These are phyloP conservation scores for Mucor indicus DNA, from an alignment of 371 early-diverging fungal species.

Conservation along the genomic window DNA sequence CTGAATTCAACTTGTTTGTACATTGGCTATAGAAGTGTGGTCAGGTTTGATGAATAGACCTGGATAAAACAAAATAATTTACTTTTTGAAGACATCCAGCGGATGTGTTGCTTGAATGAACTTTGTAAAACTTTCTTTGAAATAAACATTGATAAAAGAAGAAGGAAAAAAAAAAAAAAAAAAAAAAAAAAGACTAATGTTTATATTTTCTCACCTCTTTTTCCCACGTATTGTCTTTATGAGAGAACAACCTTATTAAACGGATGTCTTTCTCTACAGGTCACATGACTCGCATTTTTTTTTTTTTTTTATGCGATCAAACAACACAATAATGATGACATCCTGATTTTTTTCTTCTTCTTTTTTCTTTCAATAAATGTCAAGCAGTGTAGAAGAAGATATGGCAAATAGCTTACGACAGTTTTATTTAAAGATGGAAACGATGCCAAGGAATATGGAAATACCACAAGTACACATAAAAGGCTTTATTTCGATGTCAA, in stretches of 20 bases:
- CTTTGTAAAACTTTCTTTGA: not conserved
- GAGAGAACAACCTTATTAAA: too few relatives aligned
- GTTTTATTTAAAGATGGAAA: not conserved
- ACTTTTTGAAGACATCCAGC: not conserved
- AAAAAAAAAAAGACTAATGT: not conserved
- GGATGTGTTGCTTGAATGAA: not conserved
- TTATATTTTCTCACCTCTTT: not conserved
- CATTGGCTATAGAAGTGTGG: not conserved
- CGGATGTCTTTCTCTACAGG: too few relatives aligned
- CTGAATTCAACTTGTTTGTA: slow-evolving; percentile 4
- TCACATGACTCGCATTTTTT: too few relatives aligned
- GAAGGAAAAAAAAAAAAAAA: not conserved
- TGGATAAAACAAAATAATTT: not conserved
- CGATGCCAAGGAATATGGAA: not conserved
- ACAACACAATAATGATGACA: not conserved
- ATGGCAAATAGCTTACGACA: too few relatives aligned
- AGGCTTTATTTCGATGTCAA: too few relatives aligned
- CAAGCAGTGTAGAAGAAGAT: too few relatives aligned
- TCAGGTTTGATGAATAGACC: not conserved
- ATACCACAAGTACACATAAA: not conserved
- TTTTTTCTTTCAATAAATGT: not conserved
- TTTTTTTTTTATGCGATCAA: not conserved
- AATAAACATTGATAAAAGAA: not conserved
- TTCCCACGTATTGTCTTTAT: not conserved
- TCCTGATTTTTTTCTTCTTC: not conserved